A percentile compares a stretch with the other conserved stretches of the same genome.
phyloP scores from a whole-genome alignment of 495 filamentous ascomycete genomes.

The Gamarada debralockiae region DNA sequence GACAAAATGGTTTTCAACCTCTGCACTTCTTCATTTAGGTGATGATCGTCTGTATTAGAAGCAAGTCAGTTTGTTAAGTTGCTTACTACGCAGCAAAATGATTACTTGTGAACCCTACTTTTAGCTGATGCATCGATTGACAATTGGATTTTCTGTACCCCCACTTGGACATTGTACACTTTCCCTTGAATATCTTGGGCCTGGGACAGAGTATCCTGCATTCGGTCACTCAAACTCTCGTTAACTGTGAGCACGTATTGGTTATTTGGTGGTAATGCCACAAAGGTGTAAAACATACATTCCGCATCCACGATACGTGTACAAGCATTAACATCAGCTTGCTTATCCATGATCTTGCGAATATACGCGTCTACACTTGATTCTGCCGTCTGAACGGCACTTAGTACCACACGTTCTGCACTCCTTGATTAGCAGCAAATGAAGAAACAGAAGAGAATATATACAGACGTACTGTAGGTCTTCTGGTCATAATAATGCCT shows the following conservation, averaged over 20 bases:
- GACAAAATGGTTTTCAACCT: background rate
- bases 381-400: constrained; percentile 1
- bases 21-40: background rate
- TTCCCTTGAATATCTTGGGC: background rate
- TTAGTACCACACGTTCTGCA: background rate
- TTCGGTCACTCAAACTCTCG: background rate
- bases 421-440: background rate
- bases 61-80: background rate
- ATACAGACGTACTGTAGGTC: background rate
- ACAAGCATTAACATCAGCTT: background rate
- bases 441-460: background rate
- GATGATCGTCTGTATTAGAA: background rate
- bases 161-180: background rate
- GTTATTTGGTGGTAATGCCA: background rate
- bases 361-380: background rate
- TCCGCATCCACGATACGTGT: background rate
- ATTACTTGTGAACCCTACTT: background rate
- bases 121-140: background rate
- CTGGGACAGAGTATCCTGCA: background rate
- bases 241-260: background rate
- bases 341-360: background rate
- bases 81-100: background rate
- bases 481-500: constrained; percentile 3
- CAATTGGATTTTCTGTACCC: background rate
- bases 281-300: background rate